Base-by-base conservation (phyloP, 148 eudicot genomes). In the Vaccinium vitisidaea region DNA sequence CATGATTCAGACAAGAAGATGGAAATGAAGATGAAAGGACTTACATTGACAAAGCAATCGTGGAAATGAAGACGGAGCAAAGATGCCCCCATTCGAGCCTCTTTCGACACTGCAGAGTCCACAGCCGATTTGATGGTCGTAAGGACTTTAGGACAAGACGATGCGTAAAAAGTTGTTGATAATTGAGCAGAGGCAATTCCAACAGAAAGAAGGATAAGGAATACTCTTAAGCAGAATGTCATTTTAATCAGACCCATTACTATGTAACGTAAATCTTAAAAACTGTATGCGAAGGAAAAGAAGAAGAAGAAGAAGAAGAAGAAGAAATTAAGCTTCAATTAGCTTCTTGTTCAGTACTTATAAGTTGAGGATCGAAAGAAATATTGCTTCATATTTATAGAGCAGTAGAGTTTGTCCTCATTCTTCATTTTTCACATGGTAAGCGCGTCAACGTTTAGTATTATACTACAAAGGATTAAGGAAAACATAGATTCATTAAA, bases 1-100 rank as follows among this genome's bases (percentile, higher is more conserved):
- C 46, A 43, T 43, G 46, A 43, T 43, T 4, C 46, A 43, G 7
- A 43, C 46, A 18, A 58, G 5, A 23, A 8, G 0, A 63, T 2
- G 70, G 14, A 23, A 11, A 67, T 23, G 27, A 12, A 25, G 73
- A 27, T 69, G 74, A 30, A 14, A 14, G 8, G 30, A 69, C 74
- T 69, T 69, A 83, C 92, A 92, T 90, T 92, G 87, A 2, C 94
- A 93, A 2, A 94, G 93, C 10, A 69, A 13, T 69, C 74, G 5
- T 69, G 74, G 43, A 69, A 69, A 69, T 69, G 74, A 30, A 69
- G 74, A 27, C 74, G 74, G 43, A 69, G 74, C 74, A 69, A 69
- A 69, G 74, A 69, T 16, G 74, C 74, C 74, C 94, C 96, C 96
- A 93, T 93, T 1, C 96, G 96, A 84, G 87, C 55, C 84, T 93